These are phyloP conservation scores for Colletotrichum sp. DNA, from an alignment of 2,329 filamentous ascomycete species.

Conservation along the genomic window DNA sequence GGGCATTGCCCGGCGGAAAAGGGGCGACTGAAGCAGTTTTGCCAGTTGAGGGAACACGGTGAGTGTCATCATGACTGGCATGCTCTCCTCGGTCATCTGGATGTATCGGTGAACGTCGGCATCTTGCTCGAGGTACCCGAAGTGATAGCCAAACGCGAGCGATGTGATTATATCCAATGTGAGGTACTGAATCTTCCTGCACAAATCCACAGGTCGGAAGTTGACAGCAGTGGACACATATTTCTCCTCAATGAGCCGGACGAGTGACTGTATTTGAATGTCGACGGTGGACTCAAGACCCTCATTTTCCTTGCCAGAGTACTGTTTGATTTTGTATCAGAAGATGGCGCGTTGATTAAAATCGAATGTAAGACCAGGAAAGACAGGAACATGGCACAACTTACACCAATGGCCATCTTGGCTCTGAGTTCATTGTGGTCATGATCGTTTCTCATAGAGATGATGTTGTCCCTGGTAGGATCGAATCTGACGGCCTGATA, in stretches of 20 bases:
- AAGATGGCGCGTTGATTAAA: background rate
- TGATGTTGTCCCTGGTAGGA: conserved; percentile 35
- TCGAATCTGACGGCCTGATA: conserved; percentile 44
- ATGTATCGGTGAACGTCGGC: conserved; percentile 55
- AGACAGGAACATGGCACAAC: background rate
- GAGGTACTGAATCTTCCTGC: conserved; percentile 54
- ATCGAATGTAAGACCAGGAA: background rate
- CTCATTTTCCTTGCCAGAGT: conserved; percentile 59
- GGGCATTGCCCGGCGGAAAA: conserved; percentile 46
- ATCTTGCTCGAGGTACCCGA: conserved; percentile 54
- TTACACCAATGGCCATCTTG: conserved; percentile 52
- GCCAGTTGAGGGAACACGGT: conserved; percentile 46
- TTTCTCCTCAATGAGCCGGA: conserved; percentile 52
- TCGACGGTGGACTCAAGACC: conserved; percentile 56
- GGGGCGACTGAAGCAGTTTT: conserved; percentile 43
- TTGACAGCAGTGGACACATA: conserved; percentile 40
- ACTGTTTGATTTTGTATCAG: conserved; percentile 34
- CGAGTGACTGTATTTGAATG: conserved; percentile 45
- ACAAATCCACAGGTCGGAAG: conserved; percentile 52
- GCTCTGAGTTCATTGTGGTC: conserved; percentile 47
- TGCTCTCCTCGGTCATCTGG: conserved; percentile 43
- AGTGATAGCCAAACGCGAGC: conserved; percentile 55
- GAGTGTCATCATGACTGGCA: conserved; percentile 49
- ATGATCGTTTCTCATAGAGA: conserved; percentile 36
- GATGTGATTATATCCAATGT: conserved; percentile 62